phyloP scores from a whole-genome alignment of 305 asterid genomes.

The Solanum hybrid region DNA sequence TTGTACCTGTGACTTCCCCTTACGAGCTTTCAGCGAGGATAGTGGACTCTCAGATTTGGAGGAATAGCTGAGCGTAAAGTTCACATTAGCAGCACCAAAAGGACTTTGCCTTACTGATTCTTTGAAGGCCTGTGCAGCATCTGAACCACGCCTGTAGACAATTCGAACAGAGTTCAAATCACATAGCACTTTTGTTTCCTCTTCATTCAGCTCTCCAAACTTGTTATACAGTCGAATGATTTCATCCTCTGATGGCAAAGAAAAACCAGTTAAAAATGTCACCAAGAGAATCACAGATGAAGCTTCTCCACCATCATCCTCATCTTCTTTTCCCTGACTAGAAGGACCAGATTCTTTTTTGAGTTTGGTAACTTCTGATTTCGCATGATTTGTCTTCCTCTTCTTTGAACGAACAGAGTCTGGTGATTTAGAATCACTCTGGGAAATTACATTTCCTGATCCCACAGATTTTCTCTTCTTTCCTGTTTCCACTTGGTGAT shows the following conservation, averaged over 20 bases:
- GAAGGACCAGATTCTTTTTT: constrained; percentile 5
- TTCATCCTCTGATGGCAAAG: constrained; percentile 51
- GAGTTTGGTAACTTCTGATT: not conserved
- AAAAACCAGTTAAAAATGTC: constrained; percentile 27
- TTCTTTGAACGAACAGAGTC: constrained; percentile 4
- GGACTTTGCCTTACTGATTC: constrained; percentile 33
- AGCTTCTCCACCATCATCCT: constrained; percentile 9
- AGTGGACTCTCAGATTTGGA: constrained; percentile 7
- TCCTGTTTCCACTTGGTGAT: constrained; percentile 11
- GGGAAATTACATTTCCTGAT: not conserved
- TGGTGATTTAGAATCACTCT: not conserved
- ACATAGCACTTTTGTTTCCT: constrained; percentile 23
- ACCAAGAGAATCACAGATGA: constrained; percentile 10
- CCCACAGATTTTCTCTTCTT: constrained; percentile 24
- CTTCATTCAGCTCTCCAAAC: constrained; percentile 36
- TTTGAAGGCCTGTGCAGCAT: constrained; percentile 43
- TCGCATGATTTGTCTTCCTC: constrained; percentile 1
- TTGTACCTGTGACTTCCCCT: constrained; percentile 21
- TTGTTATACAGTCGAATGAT: constrained; percentile 22
- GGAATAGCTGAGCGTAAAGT: constrained; percentile 21
- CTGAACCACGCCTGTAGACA: constrained; percentile 26
- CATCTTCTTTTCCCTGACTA: constrained; percentile 13
- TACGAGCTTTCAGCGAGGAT: constrained; percentile 5
- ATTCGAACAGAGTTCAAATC: constrained; percentile 25
- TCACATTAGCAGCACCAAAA: constrained; percentile 23